Percentiles rank a stretch among this genome's conserved stretches.
phyloP scores from a whole-genome alignment of 352 stramenopile species.

The Phytophthora boehmeriae region DNA sequence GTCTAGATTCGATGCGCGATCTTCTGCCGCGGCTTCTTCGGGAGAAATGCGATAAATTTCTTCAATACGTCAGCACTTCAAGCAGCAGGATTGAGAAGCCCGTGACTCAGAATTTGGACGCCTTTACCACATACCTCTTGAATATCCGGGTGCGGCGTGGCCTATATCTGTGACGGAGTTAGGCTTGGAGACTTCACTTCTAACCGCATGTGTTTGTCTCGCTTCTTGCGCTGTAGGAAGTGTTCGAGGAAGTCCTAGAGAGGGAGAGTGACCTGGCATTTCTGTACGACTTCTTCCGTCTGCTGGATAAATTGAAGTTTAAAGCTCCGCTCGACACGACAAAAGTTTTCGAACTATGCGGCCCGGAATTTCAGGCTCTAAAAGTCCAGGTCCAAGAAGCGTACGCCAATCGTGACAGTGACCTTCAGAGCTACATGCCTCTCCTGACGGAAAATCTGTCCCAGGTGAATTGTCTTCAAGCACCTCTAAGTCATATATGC shows the following conservation, averaged over 20 bases:
- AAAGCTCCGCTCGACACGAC: constrained; percentile 28
- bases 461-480: constrained; percentile 8
- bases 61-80: constrained; percentile 41
- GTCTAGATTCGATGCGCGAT: constrained; percentile 40
- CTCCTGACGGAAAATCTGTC: constrained; percentile 26
- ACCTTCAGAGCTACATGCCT: constrained; percentile 36
- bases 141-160: constrained; percentile 44
- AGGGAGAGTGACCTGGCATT: constrained; percentile 56
- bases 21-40: constrained; percentile 47
- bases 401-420: constrained; percentile 28
- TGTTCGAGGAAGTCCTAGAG: constrained; percentile 52
- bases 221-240: constrained; percentile 36
- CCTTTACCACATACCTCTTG: constrained; percentile 60
- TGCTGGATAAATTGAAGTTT: constrained; percentile 45
- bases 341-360: constrained; percentile 43
- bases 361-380: constrained; percentile 50
- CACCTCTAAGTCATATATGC: not conserved
- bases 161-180: no score
- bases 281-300: constrained; percentile 44
- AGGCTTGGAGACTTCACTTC: no score
- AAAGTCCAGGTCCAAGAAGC: constrained; percentile 41
- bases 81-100: constrained; percentile 61
- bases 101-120: constrained; percentile 26
- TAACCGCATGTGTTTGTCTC: not conserved
- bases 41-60: constrained; percentile 56